A percentile compares a stretch with the other conserved stretches of the same genome.
Evolutionary conservation across 2,329 filamentous ascomycete genomes (phyloP).

Genomic region (Ophiostoma pallidulum): DNA sequence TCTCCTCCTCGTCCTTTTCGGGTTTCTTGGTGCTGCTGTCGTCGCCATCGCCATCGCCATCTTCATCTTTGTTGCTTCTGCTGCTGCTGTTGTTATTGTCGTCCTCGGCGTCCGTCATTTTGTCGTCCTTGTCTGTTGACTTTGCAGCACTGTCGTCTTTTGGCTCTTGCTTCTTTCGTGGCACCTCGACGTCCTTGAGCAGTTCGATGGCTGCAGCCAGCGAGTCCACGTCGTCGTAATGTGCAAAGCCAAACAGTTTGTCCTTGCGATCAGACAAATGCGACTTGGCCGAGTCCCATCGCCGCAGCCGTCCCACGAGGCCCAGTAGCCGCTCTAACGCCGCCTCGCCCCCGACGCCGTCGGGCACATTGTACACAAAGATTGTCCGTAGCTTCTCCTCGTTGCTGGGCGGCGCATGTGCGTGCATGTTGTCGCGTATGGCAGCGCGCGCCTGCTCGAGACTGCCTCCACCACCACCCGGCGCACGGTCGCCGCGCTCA

Average conservation of each 20-base stretch:
- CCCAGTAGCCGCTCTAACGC: slow-evolving; percentile 69
- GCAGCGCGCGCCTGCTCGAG: slow-evolving; percentile 58
- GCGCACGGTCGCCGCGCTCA: too few relatives aligned
- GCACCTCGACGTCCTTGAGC: slow-evolving; percentile 72
- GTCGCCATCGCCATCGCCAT: slow-evolving; percentile 5
- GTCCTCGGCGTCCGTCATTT: slow-evolving; percentile 29
- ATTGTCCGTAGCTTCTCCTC: slow-evolving; percentile 90
- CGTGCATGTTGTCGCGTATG: slow-evolving; percentile 58
- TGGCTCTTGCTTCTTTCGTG: slow-evolving; percentile 61
- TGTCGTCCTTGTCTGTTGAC: slow-evolving; percentile 23
- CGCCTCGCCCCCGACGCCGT: slow-evolving; percentile 66
- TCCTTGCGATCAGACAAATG: slow-evolving; percentile 60
- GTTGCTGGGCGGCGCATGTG: slow-evolving; percentile 69
- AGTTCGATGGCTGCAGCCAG: slow-evolving; percentile 78
- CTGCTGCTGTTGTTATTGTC: slow-evolving; percentile 12
- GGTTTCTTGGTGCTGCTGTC: slow-evolving; percentile 19
- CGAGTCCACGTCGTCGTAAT: slow-evolving; percentile 87
- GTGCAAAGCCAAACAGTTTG: slow-evolving; percentile 86
- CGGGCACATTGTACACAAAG: slow-evolving; percentile 78
- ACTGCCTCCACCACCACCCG: slow-evolving; percentile 33
- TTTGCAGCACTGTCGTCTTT: slow-evolving; percentile 28
- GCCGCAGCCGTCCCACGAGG: slow-evolving; percentile 67
- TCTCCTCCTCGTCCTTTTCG: slow-evolving; percentile 25
- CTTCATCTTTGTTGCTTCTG: background rate
- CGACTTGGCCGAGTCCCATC: slow-evolving; percentile 70